phyloP scores from a whole-genome alignment of 164 flowering plant species.

The Santalum album region DNA sequence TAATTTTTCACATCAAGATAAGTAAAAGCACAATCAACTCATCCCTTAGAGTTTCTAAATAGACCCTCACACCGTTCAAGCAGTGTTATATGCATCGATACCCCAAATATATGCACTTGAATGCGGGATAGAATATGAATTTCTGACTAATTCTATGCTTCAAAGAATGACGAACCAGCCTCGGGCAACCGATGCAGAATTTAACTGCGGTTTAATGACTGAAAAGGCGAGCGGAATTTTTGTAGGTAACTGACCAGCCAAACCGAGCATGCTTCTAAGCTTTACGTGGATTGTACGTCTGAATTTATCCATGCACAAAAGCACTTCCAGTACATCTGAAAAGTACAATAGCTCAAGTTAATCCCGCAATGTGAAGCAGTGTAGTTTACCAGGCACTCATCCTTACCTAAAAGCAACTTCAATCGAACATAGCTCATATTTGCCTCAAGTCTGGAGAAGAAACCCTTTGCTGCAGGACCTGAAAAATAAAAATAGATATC shows the following conservation, averaged over 20 bases:
- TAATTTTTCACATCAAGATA: too few relatives aligned
- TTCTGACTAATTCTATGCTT: too few relatives aligned
- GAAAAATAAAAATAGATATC: constrained; percentile 4
- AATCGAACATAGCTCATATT: constrained; percentile 15
- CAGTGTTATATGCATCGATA: too few relatives aligned
- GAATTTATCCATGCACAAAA: constrained; percentile 19
- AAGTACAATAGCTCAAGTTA: not conserved
- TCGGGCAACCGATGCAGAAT: too few relatives aligned
- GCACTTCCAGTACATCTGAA: constrained; percentile 19
- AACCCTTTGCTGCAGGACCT: constrained; percentile 11
- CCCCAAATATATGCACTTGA: too few relatives aligned
- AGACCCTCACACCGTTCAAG: too few relatives aligned
- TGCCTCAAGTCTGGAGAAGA: constrained; percentile 16
- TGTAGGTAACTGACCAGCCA: not conserved
- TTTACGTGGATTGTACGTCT: constrained; percentile 7
- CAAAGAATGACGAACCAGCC: too few relatives aligned
- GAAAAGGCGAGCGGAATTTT: not conserved
- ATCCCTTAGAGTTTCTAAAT: too few relatives aligned
- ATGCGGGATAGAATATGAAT: too few relatives aligned
- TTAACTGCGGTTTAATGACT: too few relatives aligned
- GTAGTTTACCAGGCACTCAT: not conserved
- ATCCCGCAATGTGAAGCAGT: not conserved
- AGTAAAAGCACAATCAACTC: too few relatives aligned
- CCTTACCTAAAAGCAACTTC: constrained; percentile 25
- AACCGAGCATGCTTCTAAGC: not conserved